A percentile compares a stretch with the other conserved stretches of the same genome.
These are phyloP conservation scores for Russula vinacea DNA, from an alignment of 768 basidiomycete genomes.

Conservation along the genomic window DNA sequence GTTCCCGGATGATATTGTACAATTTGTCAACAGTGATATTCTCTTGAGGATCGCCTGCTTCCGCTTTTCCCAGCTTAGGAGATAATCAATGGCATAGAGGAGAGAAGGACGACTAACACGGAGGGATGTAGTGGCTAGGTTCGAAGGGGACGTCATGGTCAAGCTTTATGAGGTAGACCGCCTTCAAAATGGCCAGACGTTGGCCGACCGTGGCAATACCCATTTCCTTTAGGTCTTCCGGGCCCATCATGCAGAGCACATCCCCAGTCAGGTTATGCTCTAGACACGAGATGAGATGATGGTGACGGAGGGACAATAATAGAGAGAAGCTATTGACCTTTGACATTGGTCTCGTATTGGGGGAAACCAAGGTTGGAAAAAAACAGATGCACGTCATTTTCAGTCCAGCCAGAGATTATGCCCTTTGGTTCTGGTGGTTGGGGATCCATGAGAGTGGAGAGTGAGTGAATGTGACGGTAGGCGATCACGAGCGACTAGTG, in stretches of 20 bases:
- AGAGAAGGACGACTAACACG: slow-evolving; percentile 54
- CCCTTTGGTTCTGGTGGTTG: slow-evolving; percentile 34
- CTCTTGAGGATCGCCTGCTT: slow-evolving; percentile 53
- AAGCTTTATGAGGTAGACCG: slow-evolving; percentile 86
- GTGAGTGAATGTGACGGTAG: slow-evolving; percentile 6
- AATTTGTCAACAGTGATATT: slow-evolving; percentile 62
- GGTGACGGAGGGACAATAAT: slow-evolving; percentile 23
- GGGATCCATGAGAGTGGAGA: slow-evolving; percentile 34
- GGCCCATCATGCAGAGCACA: slow-evolving; percentile 76
- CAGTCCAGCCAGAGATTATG: slow-evolving; percentile 61
- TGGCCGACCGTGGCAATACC: slow-evolving; percentile 92
- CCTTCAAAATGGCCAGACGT: slow-evolving; percentile 85
- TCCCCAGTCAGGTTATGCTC: slow-evolving; percentile 94
- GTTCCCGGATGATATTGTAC: slow-evolving; percentile 64
- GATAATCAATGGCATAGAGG: neutral
- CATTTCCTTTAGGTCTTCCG: slow-evolving; percentile 79
- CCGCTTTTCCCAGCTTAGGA: slow-evolving; percentile 42
- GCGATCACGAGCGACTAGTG: slow-evolving; percentile 10
- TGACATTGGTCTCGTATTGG: slow-evolving; percentile 80
- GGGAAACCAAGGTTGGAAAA: slow-evolving; percentile 73
- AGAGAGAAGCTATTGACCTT: slow-evolving; percentile 49
- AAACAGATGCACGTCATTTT: slow-evolving; percentile 77
- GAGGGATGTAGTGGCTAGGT: slow-evolving; percentile 81
- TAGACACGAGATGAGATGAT: slow-evolving; percentile 36
- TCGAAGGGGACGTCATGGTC: slow-evolving; percentile 80